These are phyloP conservation scores for Dipteronia sinensis DNA, from an alignment of 345 rosid genomes.

Conservation along the genomic window DNA sequence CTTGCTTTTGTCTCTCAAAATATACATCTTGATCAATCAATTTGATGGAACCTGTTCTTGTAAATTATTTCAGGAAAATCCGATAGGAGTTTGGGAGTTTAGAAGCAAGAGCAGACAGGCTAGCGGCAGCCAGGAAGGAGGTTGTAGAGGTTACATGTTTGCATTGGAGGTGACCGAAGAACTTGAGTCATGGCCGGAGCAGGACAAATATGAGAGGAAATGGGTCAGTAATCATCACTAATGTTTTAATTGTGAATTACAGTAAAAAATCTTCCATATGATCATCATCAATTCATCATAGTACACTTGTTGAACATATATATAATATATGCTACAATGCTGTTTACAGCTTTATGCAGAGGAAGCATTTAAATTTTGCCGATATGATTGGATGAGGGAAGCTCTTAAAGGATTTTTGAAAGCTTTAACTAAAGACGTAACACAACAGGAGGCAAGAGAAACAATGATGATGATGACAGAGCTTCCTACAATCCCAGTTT, in stretches of 20 bases:
- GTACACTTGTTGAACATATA: no score
- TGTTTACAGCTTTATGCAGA: constrained; percentile 34
- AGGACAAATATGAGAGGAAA: constrained; percentile 35
- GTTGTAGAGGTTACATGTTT: constrained; percentile 80
- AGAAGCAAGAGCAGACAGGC: constrained; percentile 55
- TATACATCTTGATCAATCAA: neutral
- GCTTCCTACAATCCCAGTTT: constrained; percentile 11
- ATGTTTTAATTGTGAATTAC: neutral
- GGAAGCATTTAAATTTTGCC: constrained; percentile 42
- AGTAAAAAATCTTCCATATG: neutral
- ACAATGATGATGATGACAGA: neutral
- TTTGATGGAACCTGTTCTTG: neutral
- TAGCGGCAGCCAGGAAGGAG: constrained; percentile 43
- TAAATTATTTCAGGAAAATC: constrained; percentile 30
- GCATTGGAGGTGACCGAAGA: constrained; percentile 56
- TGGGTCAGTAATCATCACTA: constrained; percentile 39
- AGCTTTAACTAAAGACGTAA: constrained; percentile 3
- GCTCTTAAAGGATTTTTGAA: constrained; percentile 35
- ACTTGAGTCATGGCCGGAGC: constrained; percentile 51
- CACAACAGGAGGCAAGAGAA: neutral
- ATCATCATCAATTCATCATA: no score
- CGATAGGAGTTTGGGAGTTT: constrained; percentile 58
- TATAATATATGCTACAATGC: neutral
- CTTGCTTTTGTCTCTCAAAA: no score
- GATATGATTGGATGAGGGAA: constrained; percentile 62